Evolutionary conservation across 2,329 filamentous ascomycete genomes (phyloP).

Genomic region (Rugonectria rugulosa): DNA sequence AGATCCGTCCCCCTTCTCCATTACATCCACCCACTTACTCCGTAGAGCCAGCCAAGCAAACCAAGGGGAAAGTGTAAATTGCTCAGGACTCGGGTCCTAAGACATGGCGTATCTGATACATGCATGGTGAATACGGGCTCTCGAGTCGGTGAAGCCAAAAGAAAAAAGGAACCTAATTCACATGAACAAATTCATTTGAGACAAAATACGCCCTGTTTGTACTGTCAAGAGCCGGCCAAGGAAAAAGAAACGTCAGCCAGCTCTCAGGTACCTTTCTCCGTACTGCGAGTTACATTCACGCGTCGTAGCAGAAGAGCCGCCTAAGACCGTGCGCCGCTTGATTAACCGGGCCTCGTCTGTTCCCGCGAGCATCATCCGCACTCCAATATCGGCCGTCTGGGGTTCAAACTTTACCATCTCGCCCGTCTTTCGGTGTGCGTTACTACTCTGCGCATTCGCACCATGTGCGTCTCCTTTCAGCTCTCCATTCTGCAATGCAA

Average conservation of each 20-base stretch:
- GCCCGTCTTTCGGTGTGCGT: too few relatives aligned
- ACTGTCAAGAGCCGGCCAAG: too few relatives aligned
- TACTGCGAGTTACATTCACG: too few relatives aligned
- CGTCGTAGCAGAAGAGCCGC: neutral
- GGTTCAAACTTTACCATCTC: neutral
- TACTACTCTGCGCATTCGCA: too few relatives aligned
- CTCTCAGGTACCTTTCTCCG: too few relatives aligned
- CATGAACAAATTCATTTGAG: neutral
- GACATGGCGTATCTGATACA: too few relatives aligned
- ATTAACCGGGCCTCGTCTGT: neutral
- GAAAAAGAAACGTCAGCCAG: constrained; percentile 1
- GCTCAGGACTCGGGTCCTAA: too few relatives aligned
- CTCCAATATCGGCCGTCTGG: constrained; percentile 15
- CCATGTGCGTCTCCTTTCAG: too few relatives aligned
- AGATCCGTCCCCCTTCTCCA: neutral
- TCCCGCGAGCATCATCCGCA: neutral
- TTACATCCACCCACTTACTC: constrained; percentile 9
- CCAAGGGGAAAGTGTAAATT: too few relatives aligned
- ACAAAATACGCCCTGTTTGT: neutral
- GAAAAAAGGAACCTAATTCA: neutral
- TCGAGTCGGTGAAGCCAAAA: neutral
- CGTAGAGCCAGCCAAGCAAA: too few relatives aligned
- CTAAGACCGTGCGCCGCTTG: constrained; percentile 6
- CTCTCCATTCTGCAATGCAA: too few relatives aligned
- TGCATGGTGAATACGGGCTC: neutral